These are phyloP conservation scores for Coemansia sp. DNA, from an alignment of 192 early-diverging fungal species.

Conservation along the genomic window DNA sequence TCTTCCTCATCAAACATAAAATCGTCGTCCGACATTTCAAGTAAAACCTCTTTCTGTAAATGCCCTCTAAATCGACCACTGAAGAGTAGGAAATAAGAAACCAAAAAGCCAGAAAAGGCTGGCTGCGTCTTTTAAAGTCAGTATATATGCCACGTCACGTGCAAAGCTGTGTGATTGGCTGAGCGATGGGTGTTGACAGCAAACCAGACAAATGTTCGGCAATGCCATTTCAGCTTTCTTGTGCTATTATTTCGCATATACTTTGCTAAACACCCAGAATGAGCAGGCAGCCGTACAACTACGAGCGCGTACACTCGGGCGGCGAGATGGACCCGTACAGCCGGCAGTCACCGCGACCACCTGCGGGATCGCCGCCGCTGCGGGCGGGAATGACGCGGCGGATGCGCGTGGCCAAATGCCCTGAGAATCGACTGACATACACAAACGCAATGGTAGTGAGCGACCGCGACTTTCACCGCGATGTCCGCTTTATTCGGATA, in stretches of 20 bases:
- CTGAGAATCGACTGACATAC: constrained; percentile 53
- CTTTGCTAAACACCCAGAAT: constrained; percentile 8
- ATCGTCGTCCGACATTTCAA: constrained; percentile 51
- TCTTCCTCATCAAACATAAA: constrained; percentile 52
- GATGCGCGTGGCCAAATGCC: constrained; percentile 53
- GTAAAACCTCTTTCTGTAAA: not conserved
- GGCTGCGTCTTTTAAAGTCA: not conserved
- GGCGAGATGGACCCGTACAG: constrained; percentile 52
- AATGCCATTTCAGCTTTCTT: constrained; percentile 1
- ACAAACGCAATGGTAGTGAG: constrained; percentile 81
- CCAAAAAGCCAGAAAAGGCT: not conserved
- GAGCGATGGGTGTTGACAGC: not conserved
- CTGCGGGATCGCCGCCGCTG: constrained; percentile 3
- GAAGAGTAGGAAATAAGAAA: not conserved
- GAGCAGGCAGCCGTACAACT: constrained; percentile 39
- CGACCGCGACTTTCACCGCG: constrained; percentile 68
- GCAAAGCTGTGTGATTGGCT: not conserved
- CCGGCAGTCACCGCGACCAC: constrained; percentile 9
- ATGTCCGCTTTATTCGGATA: constrained; percentile 70
- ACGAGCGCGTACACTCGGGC: constrained; percentile 40
- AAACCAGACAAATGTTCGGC: not conserved
- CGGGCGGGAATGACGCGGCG: constrained; percentile 29
- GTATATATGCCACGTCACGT: not conserved
- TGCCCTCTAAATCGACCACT: not conserved
- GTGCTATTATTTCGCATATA: not conserved